Evolutionary conservation across 148 eudicot species (phyloP).

Genomic region (Vaccinium myrtillus): DNA sequence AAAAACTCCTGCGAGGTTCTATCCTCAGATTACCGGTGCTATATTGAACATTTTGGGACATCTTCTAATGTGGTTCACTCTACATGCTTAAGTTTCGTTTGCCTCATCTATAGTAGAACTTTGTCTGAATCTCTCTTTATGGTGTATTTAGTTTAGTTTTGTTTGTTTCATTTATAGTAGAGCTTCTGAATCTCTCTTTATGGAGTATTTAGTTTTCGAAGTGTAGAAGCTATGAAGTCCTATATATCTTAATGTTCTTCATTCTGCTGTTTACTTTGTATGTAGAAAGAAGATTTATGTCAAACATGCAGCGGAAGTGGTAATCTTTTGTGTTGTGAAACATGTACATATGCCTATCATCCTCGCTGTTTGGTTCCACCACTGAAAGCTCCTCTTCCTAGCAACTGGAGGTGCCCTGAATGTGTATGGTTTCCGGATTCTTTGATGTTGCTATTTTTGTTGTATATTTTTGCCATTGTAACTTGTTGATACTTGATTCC

Average conservation of each 20-base stretch:
- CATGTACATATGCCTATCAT: slow-evolving; percentile 84
- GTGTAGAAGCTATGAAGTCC: background rate
- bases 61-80: background rate
- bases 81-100: background rate
- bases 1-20: background rate
- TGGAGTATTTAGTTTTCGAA: background rate
- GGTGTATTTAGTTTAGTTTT: background rate
- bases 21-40: background rate
- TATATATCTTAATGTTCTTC: background rate
- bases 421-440: slow-evolving; percentile 58
- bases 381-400: slow-evolving; percentile 75
- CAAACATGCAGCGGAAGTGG: slow-evolving; percentile 67
- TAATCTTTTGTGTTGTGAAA: slow-evolving; percentile 62
- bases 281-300: slow-evolving; percentile 69
- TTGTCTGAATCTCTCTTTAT: no score
- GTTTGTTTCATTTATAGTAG: background rate
- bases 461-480: slow-evolving; percentile 4
- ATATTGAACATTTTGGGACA: background rate
- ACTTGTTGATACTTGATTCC: background rate
- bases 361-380: slow-evolving; percentile 83
- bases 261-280: slow-evolving; percentile 18
- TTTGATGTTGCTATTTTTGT: slow-evolving; percentile 9
- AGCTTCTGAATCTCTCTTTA: background rate
- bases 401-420: slow-evolving; percentile 87
- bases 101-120: no score